A percentile compares a stretch with the other conserved stretches of the same genome.
Evolutionary conservation across 176 grass and related monocot species (phyloP).

Genomic region (Aegilops tauschii): DNA sequence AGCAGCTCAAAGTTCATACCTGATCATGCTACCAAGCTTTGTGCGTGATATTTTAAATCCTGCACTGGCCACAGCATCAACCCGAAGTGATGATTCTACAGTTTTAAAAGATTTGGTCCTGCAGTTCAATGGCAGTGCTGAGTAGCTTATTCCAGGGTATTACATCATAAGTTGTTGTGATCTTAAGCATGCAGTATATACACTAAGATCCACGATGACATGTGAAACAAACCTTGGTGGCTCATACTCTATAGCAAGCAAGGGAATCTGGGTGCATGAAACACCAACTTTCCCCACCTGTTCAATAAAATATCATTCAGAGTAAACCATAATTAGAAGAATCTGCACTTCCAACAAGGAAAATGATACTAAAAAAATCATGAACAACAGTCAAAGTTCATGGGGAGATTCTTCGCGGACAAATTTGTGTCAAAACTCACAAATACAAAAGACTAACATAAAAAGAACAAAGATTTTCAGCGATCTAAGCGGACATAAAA

Average conservation of each 20-base stretch:
- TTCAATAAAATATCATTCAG: constrained; percentile 20
- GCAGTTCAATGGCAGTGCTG: constrained; percentile 24
- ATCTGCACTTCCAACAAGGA: background rate
- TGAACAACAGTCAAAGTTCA: constrained; percentile 5
- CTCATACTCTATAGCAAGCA: constrained; percentile 96
- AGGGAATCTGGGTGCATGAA: constrained; percentile 76
- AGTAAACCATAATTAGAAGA: constrained; percentile 1
- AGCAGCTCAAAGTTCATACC: constrained; percentile 37
- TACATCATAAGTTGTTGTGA: constrained; percentile 16
- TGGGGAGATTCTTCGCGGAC: background rate
- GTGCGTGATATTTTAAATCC: constrained; percentile 95
- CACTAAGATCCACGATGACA: constrained; percentile 16
- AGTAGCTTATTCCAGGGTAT: constrained; percentile 1
- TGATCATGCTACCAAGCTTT: constrained; percentile 85
- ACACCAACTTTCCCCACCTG: constrained; percentile 87
- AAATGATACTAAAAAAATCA: background rate
- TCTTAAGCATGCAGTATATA: constrained; percentile 24
- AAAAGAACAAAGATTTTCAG: background rate
- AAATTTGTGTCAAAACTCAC: background rate
- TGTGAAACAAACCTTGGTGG: constrained; percentile 64
- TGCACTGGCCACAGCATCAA: constrained; percentile 91
- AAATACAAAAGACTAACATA: background rate
- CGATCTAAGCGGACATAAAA: background rate
- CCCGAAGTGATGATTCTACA: constrained; percentile 83
- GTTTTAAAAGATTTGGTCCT: constrained; percentile 87